phyloP scores from a whole-genome alignment of 2,329 filamentous ascomycete species.

The Colletotrichum tamarilloi region DNA sequence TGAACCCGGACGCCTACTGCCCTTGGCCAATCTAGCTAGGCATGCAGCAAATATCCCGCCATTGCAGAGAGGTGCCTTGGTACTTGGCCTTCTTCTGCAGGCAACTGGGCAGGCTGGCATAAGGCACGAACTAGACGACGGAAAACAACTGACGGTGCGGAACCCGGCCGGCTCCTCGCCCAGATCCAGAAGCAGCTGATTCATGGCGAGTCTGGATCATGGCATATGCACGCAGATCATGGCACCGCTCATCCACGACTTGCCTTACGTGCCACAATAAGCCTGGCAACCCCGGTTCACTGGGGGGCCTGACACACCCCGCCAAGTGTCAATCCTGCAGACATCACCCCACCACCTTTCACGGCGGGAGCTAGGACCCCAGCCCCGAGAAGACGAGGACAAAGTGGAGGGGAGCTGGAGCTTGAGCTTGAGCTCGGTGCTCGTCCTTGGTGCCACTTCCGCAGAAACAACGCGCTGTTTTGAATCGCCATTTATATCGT shows the following conservation, averaged over 20 bases:
- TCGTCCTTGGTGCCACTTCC: neutral
- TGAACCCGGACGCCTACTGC: neutral
- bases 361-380: conserved; percentile 28
- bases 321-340: conserved; percentile 33
- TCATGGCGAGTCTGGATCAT: conserved; percentile 11
- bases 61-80: neutral
- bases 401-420: conserved; percentile 1
- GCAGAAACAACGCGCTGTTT: neutral
- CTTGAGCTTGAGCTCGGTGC: conserved; percentile 2
- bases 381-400: conserved; percentile 9
- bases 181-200: conserved; percentile 29
- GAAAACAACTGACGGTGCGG: neutral
- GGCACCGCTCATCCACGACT: neutral
- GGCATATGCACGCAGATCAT: conserved; percentile 1
- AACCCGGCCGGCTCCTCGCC: conserved; percentile 22
- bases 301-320: conserved; percentile 7
- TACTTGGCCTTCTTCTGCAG: neutral
- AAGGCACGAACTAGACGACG: neutral
- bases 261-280: neutral
- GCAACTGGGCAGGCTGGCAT: neutral
- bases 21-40: neutral
- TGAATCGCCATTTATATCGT: conserved; percentile 10
- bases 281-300: conserved; percentile 6
- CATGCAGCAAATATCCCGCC: conserved; percentile 10
- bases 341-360: conserved; percentile 31